Evolutionary conservation across 768 basidiomycete species (phyloP).

Genomic region (Amanita rubescens): DNA sequence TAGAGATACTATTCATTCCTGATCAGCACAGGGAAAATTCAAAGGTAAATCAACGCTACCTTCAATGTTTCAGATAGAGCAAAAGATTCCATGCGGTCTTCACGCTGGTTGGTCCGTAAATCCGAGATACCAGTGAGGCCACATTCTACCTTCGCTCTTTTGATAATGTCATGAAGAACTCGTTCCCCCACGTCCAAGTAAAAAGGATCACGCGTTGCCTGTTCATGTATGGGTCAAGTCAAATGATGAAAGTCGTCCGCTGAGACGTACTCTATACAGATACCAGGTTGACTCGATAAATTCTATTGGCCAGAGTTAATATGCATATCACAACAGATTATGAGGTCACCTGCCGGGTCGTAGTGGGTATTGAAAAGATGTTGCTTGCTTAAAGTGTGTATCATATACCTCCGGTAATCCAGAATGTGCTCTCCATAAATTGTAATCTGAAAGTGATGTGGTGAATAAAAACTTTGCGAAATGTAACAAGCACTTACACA

Average conservation of each 20-base stretch:
- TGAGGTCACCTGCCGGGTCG: slow-evolving; percentile 48
- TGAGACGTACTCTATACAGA: slow-evolving; percentile 69
- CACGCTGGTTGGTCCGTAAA: slow-evolving; percentile 66
- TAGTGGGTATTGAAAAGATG: slow-evolving; percentile 72
- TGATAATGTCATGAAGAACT: slow-evolving; percentile 65
- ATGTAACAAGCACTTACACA: slow-evolving; percentile 45
- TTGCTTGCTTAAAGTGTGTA: slow-evolving; percentile 62
- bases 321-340: background rate
- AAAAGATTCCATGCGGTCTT: slow-evolving; percentile 98
- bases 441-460: slow-evolving; percentile 62
- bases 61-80: slow-evolving; percentile 90
- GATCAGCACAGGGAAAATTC: background rate
- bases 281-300: slow-evolving; percentile 97
- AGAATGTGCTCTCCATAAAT: slow-evolving; percentile 81
- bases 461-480: background rate
- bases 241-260: background rate
- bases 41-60: slow-evolving; percentile 29
- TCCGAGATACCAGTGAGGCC: slow-evolving; percentile 81
- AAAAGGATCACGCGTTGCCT: slow-evolving; percentile 90
- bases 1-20: slow-evolving; percentile 67
- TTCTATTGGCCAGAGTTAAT: slow-evolving; percentile 36
- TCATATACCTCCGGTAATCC: slow-evolving; percentile 94
- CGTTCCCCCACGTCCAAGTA: slow-evolving; percentile 90
- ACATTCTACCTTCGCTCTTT: slow-evolving; percentile 75
- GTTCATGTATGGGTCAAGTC: slow-evolving; percentile 8